These are phyloP conservation scores for Fonsecaea erecta DNA, from an alignment of 2,329 filamentous ascomycete genomes.

Conservation along the genomic window DNA sequence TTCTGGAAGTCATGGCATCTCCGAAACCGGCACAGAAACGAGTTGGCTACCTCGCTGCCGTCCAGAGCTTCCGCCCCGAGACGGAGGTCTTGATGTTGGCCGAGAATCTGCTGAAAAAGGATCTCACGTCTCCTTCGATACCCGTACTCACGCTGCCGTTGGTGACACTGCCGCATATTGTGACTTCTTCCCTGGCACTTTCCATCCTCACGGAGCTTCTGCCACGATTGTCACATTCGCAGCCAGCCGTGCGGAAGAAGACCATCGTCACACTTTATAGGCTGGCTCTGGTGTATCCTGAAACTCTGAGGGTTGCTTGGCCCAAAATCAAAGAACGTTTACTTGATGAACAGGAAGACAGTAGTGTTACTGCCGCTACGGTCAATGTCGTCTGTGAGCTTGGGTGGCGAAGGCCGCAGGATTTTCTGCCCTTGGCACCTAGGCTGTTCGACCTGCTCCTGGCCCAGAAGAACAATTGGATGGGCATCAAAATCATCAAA, in stretches of 20 bases:
- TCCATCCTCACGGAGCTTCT: conserved; percentile 86
- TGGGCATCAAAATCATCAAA: conserved; percentile 99
- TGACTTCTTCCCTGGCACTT: conserved; percentile 88
- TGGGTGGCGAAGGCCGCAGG: conserved; percentile 88
- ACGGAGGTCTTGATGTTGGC: conserved; percentile 98
- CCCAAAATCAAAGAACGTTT: conserved; percentile 95
- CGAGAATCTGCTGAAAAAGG: conserved; percentile 93
- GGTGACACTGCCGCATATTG: conserved; percentile 88
- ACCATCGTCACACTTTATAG: conserved; percentile 93
- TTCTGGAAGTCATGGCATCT: conserved; percentile 98
- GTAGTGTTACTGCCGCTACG: conserved; percentile 91
- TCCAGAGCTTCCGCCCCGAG: conserved; percentile 93
- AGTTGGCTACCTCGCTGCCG: conserved; percentile 90
- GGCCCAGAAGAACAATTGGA: conserved; percentile 96
- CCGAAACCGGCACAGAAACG: conserved; percentile 93
- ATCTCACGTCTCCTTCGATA: conserved; percentile 68
- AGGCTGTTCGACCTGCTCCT: conserved; percentile 90
- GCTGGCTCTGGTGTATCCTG: conserved; percentile 92
- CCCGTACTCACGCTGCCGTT: conserved; percentile 85
- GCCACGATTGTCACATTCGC: conserved; percentile 83
- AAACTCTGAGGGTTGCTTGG: conserved; percentile 90
- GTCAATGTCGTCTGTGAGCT: conserved; percentile 97
- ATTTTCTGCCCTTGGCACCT: conserved; percentile 90
- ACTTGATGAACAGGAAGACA: conserved; percentile 86
- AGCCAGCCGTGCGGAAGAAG: conserved; percentile 88